A percentile compares a stretch with the other conserved stretches of the same genome.
phyloP scores from a whole-genome alignment of 2,329 filamentous ascomycete species.

The Claviceps sp. region DNA sequence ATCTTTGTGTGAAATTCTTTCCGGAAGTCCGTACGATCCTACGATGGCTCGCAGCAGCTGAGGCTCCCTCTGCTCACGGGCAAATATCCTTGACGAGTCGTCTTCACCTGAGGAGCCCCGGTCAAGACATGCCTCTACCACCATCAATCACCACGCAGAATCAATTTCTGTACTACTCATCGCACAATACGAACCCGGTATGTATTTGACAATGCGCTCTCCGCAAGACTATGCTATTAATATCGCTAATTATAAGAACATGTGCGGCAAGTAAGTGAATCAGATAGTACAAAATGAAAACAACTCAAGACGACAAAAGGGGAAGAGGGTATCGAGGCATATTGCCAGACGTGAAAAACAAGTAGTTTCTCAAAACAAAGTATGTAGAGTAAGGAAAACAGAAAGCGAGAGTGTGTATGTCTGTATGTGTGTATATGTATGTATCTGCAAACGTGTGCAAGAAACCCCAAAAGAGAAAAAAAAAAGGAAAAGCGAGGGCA shows the following conservation, averaged over 20 bases:
- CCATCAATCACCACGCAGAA: background rate
- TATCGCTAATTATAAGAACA: background rate
- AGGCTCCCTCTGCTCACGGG: too few relatives aligned
- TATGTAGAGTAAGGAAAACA: background rate
- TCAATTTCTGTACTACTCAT: background rate
- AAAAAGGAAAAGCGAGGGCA: background rate
- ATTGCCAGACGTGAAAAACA: background rate
- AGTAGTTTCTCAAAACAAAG: background rate
- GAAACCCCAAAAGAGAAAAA: background rate
- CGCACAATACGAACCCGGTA: background rate
- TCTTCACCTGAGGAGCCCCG: too few relatives aligned
- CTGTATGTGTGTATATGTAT: background rate
- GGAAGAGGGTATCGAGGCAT: background rate
- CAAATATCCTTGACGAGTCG: too few relatives aligned
- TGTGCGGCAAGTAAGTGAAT: background rate
- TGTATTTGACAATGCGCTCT: background rate
- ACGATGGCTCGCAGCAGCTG: too few relatives aligned
- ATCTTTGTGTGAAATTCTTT: too few relatives aligned
- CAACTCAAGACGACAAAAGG: background rate
- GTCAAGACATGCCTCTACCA: background rate
- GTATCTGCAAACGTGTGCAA: background rate
- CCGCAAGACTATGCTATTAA: background rate
- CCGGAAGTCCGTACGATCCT: too few relatives aligned
- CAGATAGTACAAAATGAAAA: background rate
- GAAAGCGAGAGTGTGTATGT: background rate